phyloP scores from a whole-genome alignment of 768 basidiomycete genomes.

The Tricholoma sp. region DNA sequence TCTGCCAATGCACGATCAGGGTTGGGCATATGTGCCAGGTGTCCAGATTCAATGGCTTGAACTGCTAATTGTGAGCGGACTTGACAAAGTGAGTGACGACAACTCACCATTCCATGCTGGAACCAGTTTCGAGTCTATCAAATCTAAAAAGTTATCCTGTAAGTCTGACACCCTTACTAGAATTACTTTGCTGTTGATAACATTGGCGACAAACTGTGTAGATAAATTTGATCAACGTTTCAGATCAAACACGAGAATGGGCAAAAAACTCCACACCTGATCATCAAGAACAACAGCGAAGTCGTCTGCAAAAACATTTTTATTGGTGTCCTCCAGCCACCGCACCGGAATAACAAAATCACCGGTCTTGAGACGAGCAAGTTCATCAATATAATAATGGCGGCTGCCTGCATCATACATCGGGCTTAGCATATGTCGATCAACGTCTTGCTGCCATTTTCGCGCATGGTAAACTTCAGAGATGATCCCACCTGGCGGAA shows the following conservation, averaged over 20 bases:
- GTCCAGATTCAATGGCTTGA: not conserved
- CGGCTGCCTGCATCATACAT: slow-evolving; percentile 20
- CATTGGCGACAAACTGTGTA: not conserved
- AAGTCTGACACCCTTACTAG: not conserved
- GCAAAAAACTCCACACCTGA: not conserved
- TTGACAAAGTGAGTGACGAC: not conserved
- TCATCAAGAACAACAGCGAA: not conserved
- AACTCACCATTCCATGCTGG: not conserved
- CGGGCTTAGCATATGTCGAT: slow-evolving; percentile 20
- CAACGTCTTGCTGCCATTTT: slow-evolving; percentile 21
- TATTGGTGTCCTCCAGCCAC: slow-evolving; percentile 19
- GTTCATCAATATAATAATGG: slow-evolving; percentile 22
- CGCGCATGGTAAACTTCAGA: slow-evolving; percentile 28
- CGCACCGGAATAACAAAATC: slow-evolving; percentile 17
- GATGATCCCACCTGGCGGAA: slow-evolving; percentile 18
- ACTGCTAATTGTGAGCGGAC: not conserved
- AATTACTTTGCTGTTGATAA: not conserved
- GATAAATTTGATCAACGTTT: not conserved
- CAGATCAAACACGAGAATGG: not conserved
- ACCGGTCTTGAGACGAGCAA: slow-evolving; percentile 11
- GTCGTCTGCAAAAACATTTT: not conserved
- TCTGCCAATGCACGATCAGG: not conserved
- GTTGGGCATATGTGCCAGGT: not conserved
- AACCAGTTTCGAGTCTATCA: not conserved
- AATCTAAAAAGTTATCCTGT: not conserved